These are phyloP conservation scores for Clavispora vitiphila DNA, from an alignment of 805 yeast genomes.

Conservation along the genomic window DNA sequence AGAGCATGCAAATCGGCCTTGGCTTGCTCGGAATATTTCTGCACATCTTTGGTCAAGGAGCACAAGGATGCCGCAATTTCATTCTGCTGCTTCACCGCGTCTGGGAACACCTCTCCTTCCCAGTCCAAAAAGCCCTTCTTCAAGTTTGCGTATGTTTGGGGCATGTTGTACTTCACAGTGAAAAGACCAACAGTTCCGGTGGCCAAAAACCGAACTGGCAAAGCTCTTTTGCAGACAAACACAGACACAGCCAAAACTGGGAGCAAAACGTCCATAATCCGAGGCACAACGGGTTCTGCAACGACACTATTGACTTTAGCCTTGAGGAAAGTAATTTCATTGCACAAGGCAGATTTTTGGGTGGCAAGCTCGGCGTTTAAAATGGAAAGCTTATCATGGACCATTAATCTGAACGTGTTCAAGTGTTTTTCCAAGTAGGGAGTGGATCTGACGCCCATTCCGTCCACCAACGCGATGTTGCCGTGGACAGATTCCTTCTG, in stretches of 20 bases:
- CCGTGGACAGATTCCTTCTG: slow-evolving; percentile 36
- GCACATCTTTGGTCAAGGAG: slow-evolving; percentile 9
- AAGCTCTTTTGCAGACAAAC: slow-evolving; percentile 40
- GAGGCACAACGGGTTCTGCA: slow-evolving; percentile 53
- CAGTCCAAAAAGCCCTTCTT: slow-evolving; percentile 16
- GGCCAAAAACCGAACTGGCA: slow-evolving; percentile 46
- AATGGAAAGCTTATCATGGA: slow-evolving; percentile 33
- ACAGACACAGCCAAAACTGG: slow-evolving; percentile 55
- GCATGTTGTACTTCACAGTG: slow-evolving; percentile 46
- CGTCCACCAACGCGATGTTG: slow-evolving; percentile 40
- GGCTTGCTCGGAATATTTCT: slow-evolving; percentile 7
- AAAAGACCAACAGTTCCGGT: slow-evolving; percentile 47
- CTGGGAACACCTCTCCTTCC: slow-evolving; percentile 30
- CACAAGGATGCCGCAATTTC: slow-evolving; percentile 11
- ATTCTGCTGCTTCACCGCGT: slow-evolving; percentile 23
- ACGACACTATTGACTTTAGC: slow-evolving; percentile 31
- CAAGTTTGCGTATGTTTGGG: slow-evolving; percentile 21
- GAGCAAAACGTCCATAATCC: slow-evolving; percentile 49
- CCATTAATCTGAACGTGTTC: slow-evolving; percentile 33
- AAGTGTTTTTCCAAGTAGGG: slow-evolving; percentile 43
- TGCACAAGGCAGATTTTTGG: slow-evolving; percentile 41
- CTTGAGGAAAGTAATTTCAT: slow-evolving; percentile 34
- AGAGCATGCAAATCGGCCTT: slow-evolving; percentile 12
- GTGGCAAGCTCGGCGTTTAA: slow-evolving; percentile 42
- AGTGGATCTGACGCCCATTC: slow-evolving; percentile 50